Evolutionary conservation across 2,329 filamentous ascomycete genomes (phyloP), one percentile per base, ranked within the genome.

Genomic region (Microdochium paspali): DNA sequence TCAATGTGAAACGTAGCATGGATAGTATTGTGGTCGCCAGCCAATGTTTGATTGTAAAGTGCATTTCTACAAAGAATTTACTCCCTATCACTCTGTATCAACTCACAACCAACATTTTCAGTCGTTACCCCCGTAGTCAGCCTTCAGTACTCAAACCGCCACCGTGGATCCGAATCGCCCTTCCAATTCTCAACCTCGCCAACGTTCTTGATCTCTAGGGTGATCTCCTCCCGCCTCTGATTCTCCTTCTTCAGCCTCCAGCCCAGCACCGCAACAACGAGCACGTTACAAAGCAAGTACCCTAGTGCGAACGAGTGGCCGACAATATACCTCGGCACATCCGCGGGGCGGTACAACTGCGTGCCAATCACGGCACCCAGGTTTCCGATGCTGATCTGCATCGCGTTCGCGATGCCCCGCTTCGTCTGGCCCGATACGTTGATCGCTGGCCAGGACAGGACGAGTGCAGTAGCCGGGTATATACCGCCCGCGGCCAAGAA

Each of bases 361-460:
- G 83, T 87, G 0, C 83, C 84, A 23, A 88, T 54, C 0, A 87
- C 80, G 0, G 81, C 82, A 0, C 83, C 84, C 1, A 84, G 58
- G 53, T 86, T 87, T 0, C 83, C 84, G 45, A 87, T 81, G 10
- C 77, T 82, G 49, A 87, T 86, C 54, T 86, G 82, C 75, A 87
- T 79, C 0, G 79, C 84, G 44, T 82, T 85, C 2, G 79, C 80
- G 3, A 82, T 79, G 1, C 79, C 80, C 1, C 84, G 71, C 62
- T 87, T 87, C 0, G 81, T 85, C 62, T 86, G 82, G 0, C 82
- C 81, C 0, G 79, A 82, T 0, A 87, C 80, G 49, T 87, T 87
- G 60, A 84, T 85, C 2, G 83, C 82, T 0, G 82, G 80, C 83
- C 84, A 87, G 1, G 78, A 80, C 0, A 87, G 67, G 0, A 80